Conservation (phyloP, 2,329 filamentous ascomycete genomes). For the Ophiostoma himal-ulmi region DNA sequence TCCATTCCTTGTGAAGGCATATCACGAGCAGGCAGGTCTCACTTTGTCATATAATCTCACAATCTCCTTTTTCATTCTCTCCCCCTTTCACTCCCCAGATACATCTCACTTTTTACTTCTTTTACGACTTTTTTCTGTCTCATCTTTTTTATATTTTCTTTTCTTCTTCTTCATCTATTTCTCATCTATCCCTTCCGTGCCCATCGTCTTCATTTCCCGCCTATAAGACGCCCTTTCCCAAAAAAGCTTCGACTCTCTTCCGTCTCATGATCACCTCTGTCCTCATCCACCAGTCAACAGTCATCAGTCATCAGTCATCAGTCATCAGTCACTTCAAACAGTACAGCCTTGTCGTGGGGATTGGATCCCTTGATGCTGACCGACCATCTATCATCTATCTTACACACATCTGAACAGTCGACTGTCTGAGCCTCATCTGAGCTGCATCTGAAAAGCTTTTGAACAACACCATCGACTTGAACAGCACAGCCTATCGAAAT, state of each 20-base stretch:
- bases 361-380: not conserved
- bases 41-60: slow-evolving; percentile 2
- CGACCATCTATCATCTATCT: not conserved
- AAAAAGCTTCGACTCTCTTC: slow-evolving; percentile 3
- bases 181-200: not conserved
- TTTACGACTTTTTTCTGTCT: not conserved
- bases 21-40: slow-evolving; percentile 14
- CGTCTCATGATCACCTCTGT: not conserved
- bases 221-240: not conserved
- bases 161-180: not conserved
- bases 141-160: not conserved
- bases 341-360: not conserved
- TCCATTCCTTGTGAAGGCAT: slow-evolving; percentile 11
- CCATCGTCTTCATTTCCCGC: not conserved
- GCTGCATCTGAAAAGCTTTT: not conserved
- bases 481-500: not conserved
- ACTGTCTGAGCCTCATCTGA: not conserved
- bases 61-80: not conserved
- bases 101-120: not conserved
- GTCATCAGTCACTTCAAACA: not conserved
- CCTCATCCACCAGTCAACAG: not conserved
- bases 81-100: slow-evolving; percentile 1
- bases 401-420: not conserved
- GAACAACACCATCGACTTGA: not conserved
- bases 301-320: not conserved